Evolutionary conservation across 169 alveolate genomes (phyloP).

Genomic region (Plasmodium chabaudi): DNA sequence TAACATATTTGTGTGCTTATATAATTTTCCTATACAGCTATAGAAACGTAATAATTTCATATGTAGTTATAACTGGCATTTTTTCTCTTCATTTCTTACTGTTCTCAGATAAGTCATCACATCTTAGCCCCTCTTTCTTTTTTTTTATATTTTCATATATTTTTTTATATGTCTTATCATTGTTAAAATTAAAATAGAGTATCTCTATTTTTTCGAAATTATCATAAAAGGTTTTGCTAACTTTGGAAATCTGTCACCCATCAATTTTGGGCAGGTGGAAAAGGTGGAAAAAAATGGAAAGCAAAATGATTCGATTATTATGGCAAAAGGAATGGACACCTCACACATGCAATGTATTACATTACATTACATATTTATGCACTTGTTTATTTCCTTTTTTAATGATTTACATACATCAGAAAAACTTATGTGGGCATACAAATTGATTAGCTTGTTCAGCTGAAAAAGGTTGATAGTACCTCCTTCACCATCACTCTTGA

Average conservation of each 20-base stretch:
- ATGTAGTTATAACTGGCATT: too few species aligned
- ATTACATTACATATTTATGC: background rate
- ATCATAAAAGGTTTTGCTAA: slow-evolving; percentile 35
- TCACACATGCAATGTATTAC: background rate
- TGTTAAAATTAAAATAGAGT: slow-evolving; percentile 50
- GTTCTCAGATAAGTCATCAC: slow-evolving; percentile 20
- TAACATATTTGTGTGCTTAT: background rate
- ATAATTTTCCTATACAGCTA: too few species aligned
- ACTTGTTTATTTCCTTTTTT: background rate
- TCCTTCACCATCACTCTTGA: background rate
- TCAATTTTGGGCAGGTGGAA: background rate
- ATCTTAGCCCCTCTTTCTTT: slow-evolving; percentile 21
- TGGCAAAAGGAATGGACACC: too few species aligned
- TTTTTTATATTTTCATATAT: slow-evolving; percentile 59
- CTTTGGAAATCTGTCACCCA: slow-evolving; percentile 26
- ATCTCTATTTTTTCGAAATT: slow-evolving; percentile 60
- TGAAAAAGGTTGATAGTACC: slow-evolving; percentile 7
- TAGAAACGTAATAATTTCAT: too few species aligned
- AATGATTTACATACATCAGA: slow-evolving; percentile 22
- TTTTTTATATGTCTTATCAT: slow-evolving; percentile 68
- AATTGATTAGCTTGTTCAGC: slow-evolving; percentile 32
- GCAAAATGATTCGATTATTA: background rate
- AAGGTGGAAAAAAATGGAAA: background rate
- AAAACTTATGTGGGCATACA: slow-evolving; percentile 44
- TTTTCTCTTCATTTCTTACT: background rate